These are phyloP conservation scores for Aphanomyces stellatus DNA, from an alignment of 352 stramenopile species.

Conservation along the genomic window DNA sequence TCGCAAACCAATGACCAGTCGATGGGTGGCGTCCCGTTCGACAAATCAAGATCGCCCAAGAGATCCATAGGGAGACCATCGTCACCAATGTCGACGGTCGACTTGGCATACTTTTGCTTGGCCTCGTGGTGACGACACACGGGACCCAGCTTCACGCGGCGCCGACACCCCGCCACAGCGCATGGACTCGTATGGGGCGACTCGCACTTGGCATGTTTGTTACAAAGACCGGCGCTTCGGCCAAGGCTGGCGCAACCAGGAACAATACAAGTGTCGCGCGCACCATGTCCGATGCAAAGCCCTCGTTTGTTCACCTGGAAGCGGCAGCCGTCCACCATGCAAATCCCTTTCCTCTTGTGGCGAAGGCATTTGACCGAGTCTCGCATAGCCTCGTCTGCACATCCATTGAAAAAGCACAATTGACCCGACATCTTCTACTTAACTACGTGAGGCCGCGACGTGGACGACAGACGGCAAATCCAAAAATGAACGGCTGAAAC, in stretches of 20 bases:
- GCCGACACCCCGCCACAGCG: neutral
- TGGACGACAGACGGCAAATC: no score
- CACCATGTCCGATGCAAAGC: neutral
- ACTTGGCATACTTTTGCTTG: neutral
- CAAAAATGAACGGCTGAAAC: neutral
- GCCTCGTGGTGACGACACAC: neutral
- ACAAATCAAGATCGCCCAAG: neutral
- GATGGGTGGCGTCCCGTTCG: neutral
- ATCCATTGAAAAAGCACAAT: conserved; percentile 15
- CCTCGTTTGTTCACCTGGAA: neutral
- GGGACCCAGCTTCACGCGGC: neutral
- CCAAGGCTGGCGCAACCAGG: neutral
- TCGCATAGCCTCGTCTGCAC: neutral
- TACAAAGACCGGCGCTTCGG: conserved; percentile 8
- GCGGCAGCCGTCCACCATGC: neutral
- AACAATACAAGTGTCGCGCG: neutral
- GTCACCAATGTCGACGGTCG: neutral
- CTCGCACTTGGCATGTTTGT: neutral
- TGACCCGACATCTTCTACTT: neutral
- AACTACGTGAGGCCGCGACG: no score
- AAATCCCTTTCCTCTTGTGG: neutral
- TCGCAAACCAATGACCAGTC: neutral
- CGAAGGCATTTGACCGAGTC: neutral
- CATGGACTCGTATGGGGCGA: neutral
- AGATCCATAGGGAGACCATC: no score